phyloP scores from a whole-genome alignment of 495 filamentous ascomycete species.

The Penicillium antarcticum region DNA sequence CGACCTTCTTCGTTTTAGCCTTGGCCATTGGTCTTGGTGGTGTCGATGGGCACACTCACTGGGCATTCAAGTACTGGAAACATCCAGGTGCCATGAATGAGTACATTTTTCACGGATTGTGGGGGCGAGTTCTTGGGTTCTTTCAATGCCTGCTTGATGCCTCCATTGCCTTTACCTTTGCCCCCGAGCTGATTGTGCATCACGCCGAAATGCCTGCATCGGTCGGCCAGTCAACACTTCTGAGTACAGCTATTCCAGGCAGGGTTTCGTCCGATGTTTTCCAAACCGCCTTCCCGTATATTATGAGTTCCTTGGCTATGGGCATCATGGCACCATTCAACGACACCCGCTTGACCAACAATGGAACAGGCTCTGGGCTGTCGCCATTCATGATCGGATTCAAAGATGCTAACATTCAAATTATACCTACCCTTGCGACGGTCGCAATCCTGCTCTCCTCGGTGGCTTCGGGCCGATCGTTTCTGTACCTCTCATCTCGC shows the following conservation, averaged over 20 bases:
- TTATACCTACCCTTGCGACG: conserved; percentile 63
- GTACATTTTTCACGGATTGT: conserved; percentile 53
- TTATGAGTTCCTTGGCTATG: conserved; percentile 55
- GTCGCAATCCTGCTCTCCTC: conserved; percentile 69
- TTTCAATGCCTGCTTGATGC: conserved; percentile 59
- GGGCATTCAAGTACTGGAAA: conserved; percentile 76
- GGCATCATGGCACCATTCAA: conserved; percentile 56
- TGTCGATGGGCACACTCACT: conserved; percentile 58
- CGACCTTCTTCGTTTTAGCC: conserved; percentile 65
- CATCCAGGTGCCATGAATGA: conserved; percentile 68
- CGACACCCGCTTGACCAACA: conserved; percentile 46
- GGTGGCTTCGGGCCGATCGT: conserved; percentile 63
- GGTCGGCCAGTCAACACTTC: conserved; percentile 11
- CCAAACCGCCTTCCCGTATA: conserved; percentile 54
- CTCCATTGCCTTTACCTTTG: conserved; percentile 53
- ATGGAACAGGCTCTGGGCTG: conserved; percentile 46
- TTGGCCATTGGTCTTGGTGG: conserved; percentile 68
- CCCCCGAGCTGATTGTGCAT: conserved; percentile 53
- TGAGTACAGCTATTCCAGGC: conserved; percentile 18
- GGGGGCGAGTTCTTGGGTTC: conserved; percentile 68
- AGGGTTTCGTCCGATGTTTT: conserved; percentile 17
- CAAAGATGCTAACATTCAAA: conserved; percentile 47
- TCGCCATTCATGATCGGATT: conserved; percentile 37
- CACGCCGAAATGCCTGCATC: conserved; percentile 47
- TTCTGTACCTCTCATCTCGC: conserved; percentile 56